Percentiles rank a stretch among this genome's conserved stretches.
phyloP scores from a whole-genome alignment of 2,329 filamentous ascomycete genomes.

The Xylariaceae sp. region DNA sequence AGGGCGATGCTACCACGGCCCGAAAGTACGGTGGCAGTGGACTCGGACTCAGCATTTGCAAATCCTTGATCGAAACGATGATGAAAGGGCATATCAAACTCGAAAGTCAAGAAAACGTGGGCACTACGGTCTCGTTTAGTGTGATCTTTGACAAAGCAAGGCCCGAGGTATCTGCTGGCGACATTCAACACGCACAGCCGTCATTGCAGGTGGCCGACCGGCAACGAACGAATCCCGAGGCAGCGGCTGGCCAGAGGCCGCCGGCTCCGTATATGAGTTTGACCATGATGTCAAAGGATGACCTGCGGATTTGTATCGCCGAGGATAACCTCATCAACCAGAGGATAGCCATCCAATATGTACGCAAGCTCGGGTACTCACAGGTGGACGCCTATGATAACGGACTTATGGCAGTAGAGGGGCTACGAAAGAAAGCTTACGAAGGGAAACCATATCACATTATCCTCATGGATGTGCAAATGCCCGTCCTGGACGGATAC shows the following conservation, averaged over 20 bases:
- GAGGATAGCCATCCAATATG: slow-evolving; percentile 87
- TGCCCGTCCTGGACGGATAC: slow-evolving; percentile 90
- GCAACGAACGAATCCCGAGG: slow-evolving; percentile 25
- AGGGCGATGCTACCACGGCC: slow-evolving; percentile 85
- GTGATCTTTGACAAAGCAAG: slow-evolving; percentile 80
- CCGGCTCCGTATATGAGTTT: slow-evolving; percentile 56
- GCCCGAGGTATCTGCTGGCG: slow-evolving; percentile 52
- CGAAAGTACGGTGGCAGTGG: slow-evolving; percentile 89
- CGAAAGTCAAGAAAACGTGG: slow-evolving; percentile 66
- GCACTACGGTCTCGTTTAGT: slow-evolving; percentile 71
- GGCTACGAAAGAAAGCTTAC: slow-evolving; percentile 64
- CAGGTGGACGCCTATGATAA: slow-evolving; percentile 84
- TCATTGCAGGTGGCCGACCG: slow-evolving; percentile 38
- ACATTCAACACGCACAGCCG: slow-evolving; percentile 39
- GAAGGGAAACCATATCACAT: slow-evolving; percentile 79
- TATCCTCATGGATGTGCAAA: slow-evolving; percentile 93
- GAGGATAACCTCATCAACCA: slow-evolving; percentile 96
- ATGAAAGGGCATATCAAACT: slow-evolving; percentile 82
- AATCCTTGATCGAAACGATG: slow-evolving; percentile 86
- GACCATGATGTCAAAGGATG: slow-evolving; percentile 64
- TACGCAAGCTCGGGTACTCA: slow-evolving; percentile 76
- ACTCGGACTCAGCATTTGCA: slow-evolving; percentile 88
- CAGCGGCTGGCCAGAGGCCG: slow-evolving; percentile 38
- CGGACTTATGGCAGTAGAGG: slow-evolving; percentile 80
- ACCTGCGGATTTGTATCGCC: slow-evolving; percentile 84